A percentile compares a stretch with the other conserved stretches of the same genome.
phyloP scores from a whole-genome alignment of 208 protist species.

The Trypanosoma avium region DNA sequence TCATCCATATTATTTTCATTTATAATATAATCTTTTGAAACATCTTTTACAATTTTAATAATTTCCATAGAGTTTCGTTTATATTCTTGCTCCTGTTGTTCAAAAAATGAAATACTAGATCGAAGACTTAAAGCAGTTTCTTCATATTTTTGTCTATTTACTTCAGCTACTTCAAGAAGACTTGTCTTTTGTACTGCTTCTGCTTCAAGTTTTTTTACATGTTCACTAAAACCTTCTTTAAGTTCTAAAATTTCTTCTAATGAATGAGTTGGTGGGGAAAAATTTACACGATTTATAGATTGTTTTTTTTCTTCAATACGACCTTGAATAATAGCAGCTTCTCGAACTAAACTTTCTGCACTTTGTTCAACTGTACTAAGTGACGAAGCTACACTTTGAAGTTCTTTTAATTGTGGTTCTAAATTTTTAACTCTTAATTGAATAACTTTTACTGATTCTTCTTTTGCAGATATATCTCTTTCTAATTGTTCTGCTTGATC shows the following conservation, averaged over 20 bases:
- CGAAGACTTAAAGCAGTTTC: slow-evolving; percentile 40
- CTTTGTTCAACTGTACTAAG: slow-evolving; percentile 53
- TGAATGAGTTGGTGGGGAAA: slow-evolving; percentile 31
- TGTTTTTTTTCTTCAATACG: slow-evolving; percentile 67
- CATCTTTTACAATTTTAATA: slow-evolving; percentile 24
- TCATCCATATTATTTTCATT: slow-evolving; percentile 52
- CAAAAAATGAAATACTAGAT: slow-evolving; percentile 43
- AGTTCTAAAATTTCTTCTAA: slow-evolving; percentile 57
- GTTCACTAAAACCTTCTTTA: slow-evolving; percentile 33
- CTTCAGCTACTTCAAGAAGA: slow-evolving; percentile 30
- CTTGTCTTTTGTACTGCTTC: slow-evolving; percentile 27
- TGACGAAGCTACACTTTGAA: slow-evolving; percentile 44
- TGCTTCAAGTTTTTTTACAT: slow-evolving; percentile 36
- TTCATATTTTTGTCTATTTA: slow-evolving; percentile 28
- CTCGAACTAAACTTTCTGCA: slow-evolving; percentile 51
- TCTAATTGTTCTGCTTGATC: slow-evolving; percentile 72
- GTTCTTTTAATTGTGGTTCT: slow-evolving; percentile 59
- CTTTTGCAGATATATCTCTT: slow-evolving; percentile 57
- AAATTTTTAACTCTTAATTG: slow-evolving; percentile 38
- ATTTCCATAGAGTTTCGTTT: slow-evolving; percentile 36
- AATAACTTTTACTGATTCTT: slow-evolving; percentile 45
- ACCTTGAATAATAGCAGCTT: slow-evolving; percentile 60
- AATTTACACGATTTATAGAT: slow-evolving; percentile 23
- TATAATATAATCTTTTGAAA: slow-evolving; percentile 37
- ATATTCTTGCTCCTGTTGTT: slow-evolving; percentile 54